These are phyloP conservation scores for Colletotrichum truncatum DNA, from an alignment of 2,329 filamentous ascomycete genomes.

Conservation along the genomic window DNA sequence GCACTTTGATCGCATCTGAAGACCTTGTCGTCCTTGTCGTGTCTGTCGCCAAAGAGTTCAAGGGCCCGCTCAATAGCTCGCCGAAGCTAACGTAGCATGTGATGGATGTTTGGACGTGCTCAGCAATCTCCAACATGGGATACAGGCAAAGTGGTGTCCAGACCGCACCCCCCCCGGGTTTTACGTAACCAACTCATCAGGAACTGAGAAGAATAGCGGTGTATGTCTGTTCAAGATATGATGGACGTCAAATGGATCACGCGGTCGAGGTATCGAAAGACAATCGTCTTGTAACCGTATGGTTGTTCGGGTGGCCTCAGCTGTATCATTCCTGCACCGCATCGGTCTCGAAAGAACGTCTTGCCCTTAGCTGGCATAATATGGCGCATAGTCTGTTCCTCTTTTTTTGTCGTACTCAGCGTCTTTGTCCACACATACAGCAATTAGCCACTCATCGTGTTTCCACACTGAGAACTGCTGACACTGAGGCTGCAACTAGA, in stretches of 20 bases:
- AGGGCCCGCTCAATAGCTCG: not conserved
- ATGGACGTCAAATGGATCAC: not conserved
- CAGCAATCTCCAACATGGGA: too few relatives aligned
- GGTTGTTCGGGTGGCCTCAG: not conserved
- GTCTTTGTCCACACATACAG: not conserved
- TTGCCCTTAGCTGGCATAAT: not conserved
- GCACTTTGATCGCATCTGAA: not conserved
- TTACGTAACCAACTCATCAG: slow-evolving; percentile 4
- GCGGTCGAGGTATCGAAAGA: not conserved
- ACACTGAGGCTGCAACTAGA: not conserved
- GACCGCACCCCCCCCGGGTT: not conserved
- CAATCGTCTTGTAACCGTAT: not conserved
- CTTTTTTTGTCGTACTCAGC: not conserved
- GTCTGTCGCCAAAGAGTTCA: not conserved
- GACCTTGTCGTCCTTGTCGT: not conserved
- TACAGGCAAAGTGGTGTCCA: too few relatives aligned
- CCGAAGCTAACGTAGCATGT: too few relatives aligned
- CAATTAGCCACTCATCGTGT: not conserved
- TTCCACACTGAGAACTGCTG: not conserved
- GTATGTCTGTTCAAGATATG: not conserved
- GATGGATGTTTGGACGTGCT: too few relatives aligned
- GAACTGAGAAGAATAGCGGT: not conserved
- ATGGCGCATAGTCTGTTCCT: not conserved
- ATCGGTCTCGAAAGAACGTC: not conserved
- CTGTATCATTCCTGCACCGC: not conserved